Percentiles rank a stretch among this genome's conserved stretches.
Conservation (phyloP, 108 stramenopile species). For the Thalassiosira profunda region DNA sequence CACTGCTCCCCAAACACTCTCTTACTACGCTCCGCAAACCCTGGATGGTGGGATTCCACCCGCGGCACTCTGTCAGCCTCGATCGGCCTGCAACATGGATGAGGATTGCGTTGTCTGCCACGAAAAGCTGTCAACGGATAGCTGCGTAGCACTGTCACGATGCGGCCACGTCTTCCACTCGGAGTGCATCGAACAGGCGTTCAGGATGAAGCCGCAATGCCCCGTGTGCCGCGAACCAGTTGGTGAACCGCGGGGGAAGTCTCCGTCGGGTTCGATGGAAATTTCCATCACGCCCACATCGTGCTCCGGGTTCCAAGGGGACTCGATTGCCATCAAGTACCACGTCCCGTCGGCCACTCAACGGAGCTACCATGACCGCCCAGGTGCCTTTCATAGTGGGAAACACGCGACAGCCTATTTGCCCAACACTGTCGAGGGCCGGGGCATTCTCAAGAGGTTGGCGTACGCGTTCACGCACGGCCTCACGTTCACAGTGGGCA, state of each 20-base stretch:
- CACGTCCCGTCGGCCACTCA: constrained; percentile 43
- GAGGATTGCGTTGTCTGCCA: constrained; percentile 13
- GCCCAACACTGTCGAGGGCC: constrained; percentile 34
- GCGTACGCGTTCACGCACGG: constrained; percentile 46
- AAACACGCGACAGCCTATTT: constrained; percentile 22
- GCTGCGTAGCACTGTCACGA: constrained; percentile 14
- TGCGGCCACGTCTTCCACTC: constrained; percentile 44
- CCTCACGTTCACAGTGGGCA: constrained; percentile 23
- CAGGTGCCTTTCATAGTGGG: constrained; percentile 20
- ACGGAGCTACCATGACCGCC: constrained; percentile 42
- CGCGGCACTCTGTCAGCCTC: not conserved
- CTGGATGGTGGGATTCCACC: constrained; percentile 7
- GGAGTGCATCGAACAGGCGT: constrained; percentile 33
- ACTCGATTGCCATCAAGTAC: constrained; percentile 29
- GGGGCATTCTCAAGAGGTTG: constrained; percentile 26
- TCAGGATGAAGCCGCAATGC: not conserved
- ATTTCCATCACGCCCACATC: not conserved
- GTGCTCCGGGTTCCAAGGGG: constrained; percentile 5
- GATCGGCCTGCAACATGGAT: constrained; percentile 6
- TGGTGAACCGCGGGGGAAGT: constrained; percentile 29
- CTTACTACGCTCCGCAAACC: constrained; percentile 3
- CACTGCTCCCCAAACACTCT: not conserved
- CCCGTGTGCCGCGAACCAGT: constrained; percentile 15
- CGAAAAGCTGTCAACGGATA: not conserved
- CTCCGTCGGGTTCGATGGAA: constrained; percentile 55